phyloP scores from a whole-genome alignment of 2,329 filamentous ascomycete genomes.

The Penicillium sp. region DNA sequence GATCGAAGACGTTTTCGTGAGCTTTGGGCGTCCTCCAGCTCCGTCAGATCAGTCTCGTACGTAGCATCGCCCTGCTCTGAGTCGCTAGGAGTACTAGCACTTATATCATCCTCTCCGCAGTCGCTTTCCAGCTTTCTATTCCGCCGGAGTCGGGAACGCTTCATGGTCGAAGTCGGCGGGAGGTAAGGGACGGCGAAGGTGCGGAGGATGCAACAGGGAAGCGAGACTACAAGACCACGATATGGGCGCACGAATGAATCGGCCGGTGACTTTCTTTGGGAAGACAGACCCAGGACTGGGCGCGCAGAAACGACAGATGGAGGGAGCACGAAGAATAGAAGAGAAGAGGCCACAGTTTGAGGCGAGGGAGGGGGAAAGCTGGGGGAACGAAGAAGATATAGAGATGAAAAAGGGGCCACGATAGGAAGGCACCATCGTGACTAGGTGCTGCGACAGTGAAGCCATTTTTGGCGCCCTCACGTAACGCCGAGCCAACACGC shows the following conservation, averaged over 20 bases:
- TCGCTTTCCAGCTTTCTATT: constrained; percentile 1
- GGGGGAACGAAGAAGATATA: background rate
- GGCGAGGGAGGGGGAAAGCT: background rate
- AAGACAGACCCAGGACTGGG: background rate
- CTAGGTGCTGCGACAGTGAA: background rate
- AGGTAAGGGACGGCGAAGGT: no score
- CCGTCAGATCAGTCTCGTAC: constrained; percentile 4
- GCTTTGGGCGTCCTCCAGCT: background rate
- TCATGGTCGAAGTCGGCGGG: background rate
- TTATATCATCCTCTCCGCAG: background rate
- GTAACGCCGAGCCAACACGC: background rate
- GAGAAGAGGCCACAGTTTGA: background rate
- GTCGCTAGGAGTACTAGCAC: background rate
- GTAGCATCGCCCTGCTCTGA: constrained; percentile 1
- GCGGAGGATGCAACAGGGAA: no score
- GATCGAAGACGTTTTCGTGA: constrained; percentile 8
- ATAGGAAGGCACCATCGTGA: background rate
- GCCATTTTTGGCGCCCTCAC: constrained; percentile 1
- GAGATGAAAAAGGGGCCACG: background rate
- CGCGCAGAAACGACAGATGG: background rate
- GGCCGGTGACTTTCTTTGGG: background rate
- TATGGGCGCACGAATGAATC: background rate
- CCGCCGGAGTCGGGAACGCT: background rate
- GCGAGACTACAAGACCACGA: background rate
- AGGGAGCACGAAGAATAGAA: background rate